Evolutionary conservation across 2,329 filamentous ascomycete genomes (phyloP).

Genomic region (Purpureocillium lavendulum): DNA sequence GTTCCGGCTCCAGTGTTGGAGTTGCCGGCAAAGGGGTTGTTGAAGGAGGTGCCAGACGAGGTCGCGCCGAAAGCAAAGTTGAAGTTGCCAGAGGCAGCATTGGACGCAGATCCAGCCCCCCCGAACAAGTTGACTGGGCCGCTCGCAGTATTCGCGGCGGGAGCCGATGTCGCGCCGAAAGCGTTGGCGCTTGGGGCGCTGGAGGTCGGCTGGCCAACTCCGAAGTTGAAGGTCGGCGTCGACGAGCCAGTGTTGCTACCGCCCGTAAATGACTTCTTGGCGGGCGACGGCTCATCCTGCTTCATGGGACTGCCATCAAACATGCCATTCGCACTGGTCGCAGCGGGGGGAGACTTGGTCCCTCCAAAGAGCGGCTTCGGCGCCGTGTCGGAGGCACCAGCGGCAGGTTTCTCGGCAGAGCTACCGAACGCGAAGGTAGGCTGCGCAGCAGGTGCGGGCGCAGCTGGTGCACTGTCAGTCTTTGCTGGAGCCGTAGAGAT

Average conservation of each 20-base stretch:
- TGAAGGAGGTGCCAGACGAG: conserved; percentile 20
- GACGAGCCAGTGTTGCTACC: conserved; percentile 12
- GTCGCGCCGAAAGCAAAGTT: conserved; percentile 20
- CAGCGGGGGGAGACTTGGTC: conserved; percentile 23
- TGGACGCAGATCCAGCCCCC: conserved; percentile 15
- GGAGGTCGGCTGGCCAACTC: conserved; percentile 7
- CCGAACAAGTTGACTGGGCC: conserved; percentile 31
- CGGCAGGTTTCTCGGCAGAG: conserved; percentile 9
- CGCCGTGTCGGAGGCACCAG: conserved; percentile 10
- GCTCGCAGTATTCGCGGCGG: conserved; percentile 12
- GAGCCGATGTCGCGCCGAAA: conserved; percentile 22
- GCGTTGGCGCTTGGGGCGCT: conserved; percentile 25
- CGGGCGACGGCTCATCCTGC: conserved; percentile 29
- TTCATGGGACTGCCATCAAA: conserved; percentile 37
- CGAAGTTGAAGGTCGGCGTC: conserved; percentile 27
- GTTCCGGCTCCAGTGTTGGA: conserved; percentile 13
- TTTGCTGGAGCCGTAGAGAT: conserved; percentile 10
- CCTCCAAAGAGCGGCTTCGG: conserved; percentile 29
- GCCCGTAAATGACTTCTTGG: conserved; percentile 25
- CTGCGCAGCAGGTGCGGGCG: conserved; percentile 10
- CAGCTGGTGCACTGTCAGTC: conserved; percentile 10
- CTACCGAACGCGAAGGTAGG: conserved; percentile 26
- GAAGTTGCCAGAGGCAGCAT: conserved; percentile 17
- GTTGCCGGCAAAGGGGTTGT: conserved; percentile 29
- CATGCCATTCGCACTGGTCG: conserved; percentile 16